Base-by-base conservation (phyloP, 139 green algal genomes). In the Nannochloris sp. region DNA sequence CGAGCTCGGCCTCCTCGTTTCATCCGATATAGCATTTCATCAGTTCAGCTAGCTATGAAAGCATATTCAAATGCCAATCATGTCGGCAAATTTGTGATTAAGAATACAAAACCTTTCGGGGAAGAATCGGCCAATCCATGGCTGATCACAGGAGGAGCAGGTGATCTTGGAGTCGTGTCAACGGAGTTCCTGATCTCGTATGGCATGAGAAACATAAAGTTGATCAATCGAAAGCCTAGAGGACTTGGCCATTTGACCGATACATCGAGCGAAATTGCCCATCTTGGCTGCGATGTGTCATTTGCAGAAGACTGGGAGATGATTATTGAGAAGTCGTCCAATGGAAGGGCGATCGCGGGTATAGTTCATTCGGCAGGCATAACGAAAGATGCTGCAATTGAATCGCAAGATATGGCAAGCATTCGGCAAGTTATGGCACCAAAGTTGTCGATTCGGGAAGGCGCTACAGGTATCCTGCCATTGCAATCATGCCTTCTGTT, bases 61-160 rank as follows among this genome's bases (percentile, higher is more conserved):
- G 78, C 89, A 66, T 84, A 92, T 72, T 81, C 84, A 11, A 76
- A 85, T 65, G 82, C 86, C 0, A 67, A 74, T 0, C 84, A 92
- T 55, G 70, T 93, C 37, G 87, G 87, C 70, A 93, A 94, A 75
- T 75, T 94, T 31, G 79, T 90, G n/a, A 68, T 85, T 40, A 40
- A 40, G 11, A 40, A 40, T 40, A 8, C 33, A 6, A 40, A 40
- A 40, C 33, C 33, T 9, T 9, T 40, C 2, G 8, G 33, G 33
- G 33, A 40, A 40, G 33, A 40, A 17, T 33, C 17, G 5, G 17
- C 61, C 23, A 26, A 40, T 8, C 33, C 33, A 13, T 40, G 33
- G 33, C 33, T 40, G 33, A 40, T 49, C 17, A 28, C 65, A 4
- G 37, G 59, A 16, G 56, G 65, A 11, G 29, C 53, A 4, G 65